phyloP scores from a whole-genome alignment of 1,284 basidiomycete species.

The Filobasidium uniguttulatum region DNA sequence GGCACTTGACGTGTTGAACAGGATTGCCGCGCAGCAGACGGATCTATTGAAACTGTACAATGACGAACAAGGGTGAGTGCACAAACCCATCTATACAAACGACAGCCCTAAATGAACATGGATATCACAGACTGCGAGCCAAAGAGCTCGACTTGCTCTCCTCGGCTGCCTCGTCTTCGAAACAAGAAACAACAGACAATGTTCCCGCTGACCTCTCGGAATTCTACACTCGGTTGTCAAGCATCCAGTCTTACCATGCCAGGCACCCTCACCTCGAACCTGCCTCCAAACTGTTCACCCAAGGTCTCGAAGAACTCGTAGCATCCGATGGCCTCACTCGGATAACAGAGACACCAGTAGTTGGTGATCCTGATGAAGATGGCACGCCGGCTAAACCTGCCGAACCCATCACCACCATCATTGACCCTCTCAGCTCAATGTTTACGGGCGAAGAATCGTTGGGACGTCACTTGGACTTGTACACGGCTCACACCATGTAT shows the following conservation, averaged over 20 bases:
- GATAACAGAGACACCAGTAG: constrained; percentile 39
- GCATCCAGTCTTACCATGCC: constrained; percentile 82
- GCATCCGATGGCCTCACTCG: constrained; percentile 32
- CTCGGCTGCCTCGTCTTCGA: constrained; percentile 37
- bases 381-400: background rate
- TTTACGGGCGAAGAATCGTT: constrained; percentile 94
- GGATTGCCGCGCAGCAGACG: constrained; percentile 56
- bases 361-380: constrained; percentile 11
- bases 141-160: constrained; percentile 35
- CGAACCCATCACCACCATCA: background rate
- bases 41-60: constrained; percentile 57
- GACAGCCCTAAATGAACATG: background rate
- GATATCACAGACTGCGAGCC: constrained; percentile 45
- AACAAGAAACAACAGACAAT: constrained; percentile 24
- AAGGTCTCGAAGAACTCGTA: constrained; percentile 60
- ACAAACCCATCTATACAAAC: background rate
- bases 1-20: constrained; percentile 68
- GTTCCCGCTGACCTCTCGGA: constrained; percentile 62
- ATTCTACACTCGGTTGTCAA: constrained; percentile 86
- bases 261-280: constrained; percentile 6
- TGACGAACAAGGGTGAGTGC: constrained; percentile 47
- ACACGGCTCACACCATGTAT: constrained; percentile 74
- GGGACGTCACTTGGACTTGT: constrained; percentile 87
- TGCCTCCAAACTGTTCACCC: constrained; percentile 60
- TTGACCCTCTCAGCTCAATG: constrained; percentile 53